phyloP scores from a whole-genome alignment of 148 eudicot genomes.

The Fallopia convolvulus region DNA sequence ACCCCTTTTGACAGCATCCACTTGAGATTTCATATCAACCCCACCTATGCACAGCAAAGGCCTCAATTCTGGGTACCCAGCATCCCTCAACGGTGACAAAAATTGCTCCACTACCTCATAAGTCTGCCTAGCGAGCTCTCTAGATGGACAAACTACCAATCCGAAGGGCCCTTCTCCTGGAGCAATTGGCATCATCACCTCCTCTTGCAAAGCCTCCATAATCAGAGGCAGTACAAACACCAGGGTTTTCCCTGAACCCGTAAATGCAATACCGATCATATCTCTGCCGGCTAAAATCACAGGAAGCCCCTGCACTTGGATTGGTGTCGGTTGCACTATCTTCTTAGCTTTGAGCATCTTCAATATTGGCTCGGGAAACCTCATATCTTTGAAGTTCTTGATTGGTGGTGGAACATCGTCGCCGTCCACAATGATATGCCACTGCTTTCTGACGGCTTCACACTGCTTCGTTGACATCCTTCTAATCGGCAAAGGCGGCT shows the following conservation, averaged over 20 bases:
- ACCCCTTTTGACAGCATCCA: conserved; percentile 70
- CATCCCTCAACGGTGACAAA: conserved; percentile 40
- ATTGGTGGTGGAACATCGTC: conserved; percentile 82
- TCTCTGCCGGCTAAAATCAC: conserved; percentile 77
- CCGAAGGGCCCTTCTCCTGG: conserved; percentile 89
- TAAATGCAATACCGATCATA: conserved; percentile 89
- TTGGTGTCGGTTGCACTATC: conserved; percentile 73
- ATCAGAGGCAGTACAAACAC: conserved; percentile 76
- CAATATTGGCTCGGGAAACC: conserved; percentile 64
- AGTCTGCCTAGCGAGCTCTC: conserved; percentile 90
- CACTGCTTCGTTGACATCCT: conserved; percentile 52
- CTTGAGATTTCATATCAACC: conserved; percentile 66
- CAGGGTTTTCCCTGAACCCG: conserved; percentile 85
- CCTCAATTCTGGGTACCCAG: conserved; percentile 65
- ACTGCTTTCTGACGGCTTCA: conserved; percentile 57
- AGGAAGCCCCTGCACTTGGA: conserved; percentile 83
- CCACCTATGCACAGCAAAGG: conserved; percentile 90
- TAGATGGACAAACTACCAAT: conserved; percentile 71
- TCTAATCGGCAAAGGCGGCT: conserved; percentile 52
- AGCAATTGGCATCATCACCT: conserved; percentile 74
- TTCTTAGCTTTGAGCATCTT: conserved; percentile 51
- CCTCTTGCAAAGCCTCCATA: conserved; percentile 85
- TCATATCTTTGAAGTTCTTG: conserved; percentile 79
- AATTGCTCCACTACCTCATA: conserved; percentile 72
- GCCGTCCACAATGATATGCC: conserved; percentile 86